These are phyloP conservation scores for Xylaria sp. DNA, from an alignment of 2,329 filamentous ascomycete species.

Conservation along the genomic window DNA sequence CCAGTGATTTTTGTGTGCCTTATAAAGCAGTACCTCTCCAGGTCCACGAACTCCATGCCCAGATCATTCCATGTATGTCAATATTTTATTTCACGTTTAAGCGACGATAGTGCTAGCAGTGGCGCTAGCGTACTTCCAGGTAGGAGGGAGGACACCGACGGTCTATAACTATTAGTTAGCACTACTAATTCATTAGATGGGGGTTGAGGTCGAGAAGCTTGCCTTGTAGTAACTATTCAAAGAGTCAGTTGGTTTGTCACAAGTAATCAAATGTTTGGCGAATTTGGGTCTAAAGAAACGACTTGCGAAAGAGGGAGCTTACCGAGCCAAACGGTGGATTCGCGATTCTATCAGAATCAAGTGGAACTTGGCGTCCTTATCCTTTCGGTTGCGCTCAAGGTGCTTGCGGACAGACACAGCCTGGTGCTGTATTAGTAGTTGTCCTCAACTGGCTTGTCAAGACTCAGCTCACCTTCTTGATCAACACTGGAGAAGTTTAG, in stretches of 20 bases:
- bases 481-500: slow-evolving; percentile 56
- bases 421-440: slow-evolving; percentile 51
- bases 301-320: slow-evolving; percentile 44
- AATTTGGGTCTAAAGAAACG: neutral
- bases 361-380: slow-evolving; percentile 99
- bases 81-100: slow-evolving; percentile 59
- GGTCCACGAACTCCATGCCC: slow-evolving; percentile 44
- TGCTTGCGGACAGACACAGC: slow-evolving; percentile 99
- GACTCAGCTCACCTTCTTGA: slow-evolving; percentile 85
- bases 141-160: slow-evolving; percentile 81
- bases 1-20: slow-evolving; percentile 33
- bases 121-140: slow-evolving; percentile 98
- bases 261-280: neutral
- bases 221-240: slow-evolving; percentile 31
- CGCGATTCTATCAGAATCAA: slow-evolving; percentile 99
- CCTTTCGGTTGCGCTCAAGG: slow-evolving; percentile 99
- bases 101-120: slow-evolving; percentile 93
- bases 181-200: neutral
- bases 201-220: slow-evolving; percentile 1
- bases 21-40: slow-evolving; percentile 40
- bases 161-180: slow-evolving; percentile 49
- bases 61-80: slow-evolving; percentile 35
- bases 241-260: slow-evolving; percentile 10
- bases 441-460: neutral
- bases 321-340: slow-evolving; percentile 98